phyloP scores from a whole-genome alignment of 1,284 basidiomycete genomes.

The Takashimella tepidaria region DNA sequence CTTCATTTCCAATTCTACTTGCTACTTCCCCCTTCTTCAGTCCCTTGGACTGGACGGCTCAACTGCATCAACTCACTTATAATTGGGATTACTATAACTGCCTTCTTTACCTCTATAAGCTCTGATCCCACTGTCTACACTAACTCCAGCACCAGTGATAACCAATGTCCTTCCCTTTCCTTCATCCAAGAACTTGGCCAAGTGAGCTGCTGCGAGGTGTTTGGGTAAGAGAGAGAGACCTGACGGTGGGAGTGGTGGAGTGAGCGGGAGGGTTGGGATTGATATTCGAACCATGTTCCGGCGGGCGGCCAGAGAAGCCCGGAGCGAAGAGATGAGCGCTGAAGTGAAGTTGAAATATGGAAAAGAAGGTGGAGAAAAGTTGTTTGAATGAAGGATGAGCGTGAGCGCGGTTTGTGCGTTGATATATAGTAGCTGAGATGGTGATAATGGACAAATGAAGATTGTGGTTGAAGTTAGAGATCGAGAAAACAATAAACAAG shows the following conservation, averaged over 20 bases:
- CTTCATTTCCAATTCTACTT: not conserved
- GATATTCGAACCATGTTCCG: constrained; percentile 55
- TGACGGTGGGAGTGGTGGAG: constrained; percentile 49
- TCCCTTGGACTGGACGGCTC: too few species aligned
- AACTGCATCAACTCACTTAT: constrained; percentile 59
- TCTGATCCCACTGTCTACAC: constrained; percentile 85
- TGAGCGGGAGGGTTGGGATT: constrained; percentile 67
- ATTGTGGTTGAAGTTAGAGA: too few species aligned
- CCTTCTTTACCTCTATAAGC: constrained; percentile 81
- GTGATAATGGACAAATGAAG: too few species aligned
- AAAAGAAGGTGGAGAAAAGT: too few species aligned
- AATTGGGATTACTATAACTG: constrained; percentile 83
- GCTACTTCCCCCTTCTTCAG: not conserved
- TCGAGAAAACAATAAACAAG: too few species aligned
- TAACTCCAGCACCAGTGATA: constrained; percentile 84
- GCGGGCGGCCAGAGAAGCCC: too few species aligned
- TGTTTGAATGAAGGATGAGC: too few species aligned
- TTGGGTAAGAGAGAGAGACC: constrained; percentile 49
- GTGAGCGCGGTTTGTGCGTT: too few species aligned
- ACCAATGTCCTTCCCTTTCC: constrained; percentile 62
- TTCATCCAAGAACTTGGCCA: constrained; percentile 60
- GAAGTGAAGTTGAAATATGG: too few species aligned
- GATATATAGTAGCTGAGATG: too few species aligned
- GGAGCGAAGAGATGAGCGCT: too few species aligned
- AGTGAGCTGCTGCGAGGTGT: constrained; percentile 58